Conservation (phyloP, 2,329 filamentous ascomycete species). For the Diaporthe sp. region DNA sequence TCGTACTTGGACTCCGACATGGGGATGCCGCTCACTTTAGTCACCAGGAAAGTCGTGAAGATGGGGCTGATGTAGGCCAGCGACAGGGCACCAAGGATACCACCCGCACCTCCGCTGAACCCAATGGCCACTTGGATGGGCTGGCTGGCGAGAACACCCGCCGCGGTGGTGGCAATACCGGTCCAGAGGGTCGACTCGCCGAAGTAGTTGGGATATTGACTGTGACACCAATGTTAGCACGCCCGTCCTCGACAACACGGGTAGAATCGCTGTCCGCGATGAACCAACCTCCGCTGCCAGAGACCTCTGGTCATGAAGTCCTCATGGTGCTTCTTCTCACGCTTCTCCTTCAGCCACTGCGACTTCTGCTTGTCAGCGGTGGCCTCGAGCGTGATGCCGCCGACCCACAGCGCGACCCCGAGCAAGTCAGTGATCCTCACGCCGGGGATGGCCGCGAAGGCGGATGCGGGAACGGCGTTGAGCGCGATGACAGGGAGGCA, state of each 20-base stretch:
- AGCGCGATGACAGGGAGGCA: constrained; percentile 75
- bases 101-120: constrained; percentile 58
- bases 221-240: constrained; percentile 38
- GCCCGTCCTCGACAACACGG: neutral
- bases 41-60: constrained; percentile 74
- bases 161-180: constrained; percentile 72
- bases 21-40: constrained; percentile 75
- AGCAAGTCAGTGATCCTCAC: constrained; percentile 67
- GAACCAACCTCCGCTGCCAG: constrained; percentile 67
- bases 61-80: constrained; percentile 73
- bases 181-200: constrained; percentile 80
- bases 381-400: constrained; percentile 73
- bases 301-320: constrained; percentile 75
- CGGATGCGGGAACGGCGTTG: constrained; percentile 71
- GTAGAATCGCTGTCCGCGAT: too few relatives aligned
- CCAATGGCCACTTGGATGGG: constrained; percentile 71
- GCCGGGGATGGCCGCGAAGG: constrained; percentile 63
- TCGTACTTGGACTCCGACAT: constrained; percentile 80
- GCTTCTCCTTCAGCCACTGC: constrained; percentile 72
- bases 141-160: constrained; percentile 67
- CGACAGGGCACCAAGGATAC: constrained; percentile 50
- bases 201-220: constrained; percentile 79
- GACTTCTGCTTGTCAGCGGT: constrained; percentile 75
- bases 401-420: constrained; percentile 69
- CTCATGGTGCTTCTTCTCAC: constrained; percentile 76